Conservation (phyloP, 2,329 filamentous ascomycete species). For the Stylonectria norvegica region DNA sequence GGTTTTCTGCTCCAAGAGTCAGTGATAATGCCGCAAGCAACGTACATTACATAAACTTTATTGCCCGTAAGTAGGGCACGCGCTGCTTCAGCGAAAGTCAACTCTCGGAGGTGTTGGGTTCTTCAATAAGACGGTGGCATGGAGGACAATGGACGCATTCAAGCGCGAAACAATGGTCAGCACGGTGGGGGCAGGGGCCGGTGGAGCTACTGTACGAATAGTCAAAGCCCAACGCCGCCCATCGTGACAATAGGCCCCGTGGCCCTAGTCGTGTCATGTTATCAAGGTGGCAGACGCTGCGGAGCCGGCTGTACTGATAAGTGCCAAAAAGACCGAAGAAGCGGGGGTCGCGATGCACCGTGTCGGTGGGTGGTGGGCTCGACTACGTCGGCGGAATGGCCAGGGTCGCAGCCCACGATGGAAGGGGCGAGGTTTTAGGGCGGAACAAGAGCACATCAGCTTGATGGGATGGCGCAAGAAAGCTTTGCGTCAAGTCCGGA, state of each 20-base stretch:
- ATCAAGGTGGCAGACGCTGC: conserved; percentile 13
- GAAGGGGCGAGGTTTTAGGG: conserved; percentile 22
- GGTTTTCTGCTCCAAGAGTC: no score
- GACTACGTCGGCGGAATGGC: conserved; percentile 28
- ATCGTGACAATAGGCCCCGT: conserved; percentile 12
- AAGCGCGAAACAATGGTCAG: conserved; percentile 22
- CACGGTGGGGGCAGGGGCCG: conserved; percentile 14
- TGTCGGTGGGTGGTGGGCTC: conserved; percentile 18
- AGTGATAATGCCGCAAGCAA: no score
- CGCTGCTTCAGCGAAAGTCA: no score
- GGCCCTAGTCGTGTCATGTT: conserved; percentile 18
- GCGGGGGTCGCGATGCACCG: conserved; percentile 19
- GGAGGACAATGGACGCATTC: conserved; percentile 13
- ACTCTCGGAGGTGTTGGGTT: conserved; percentile 16
- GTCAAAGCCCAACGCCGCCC: neutral
- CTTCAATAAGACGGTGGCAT: conserved; percentile 17
- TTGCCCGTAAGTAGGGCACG: neutral
- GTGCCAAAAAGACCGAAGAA: conserved; percentile 16
- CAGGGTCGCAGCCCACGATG: conserved; percentile 26
- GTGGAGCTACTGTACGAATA: conserved; percentile 9
- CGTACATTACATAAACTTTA: no score
- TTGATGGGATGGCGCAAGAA: conserved; percentile 24
- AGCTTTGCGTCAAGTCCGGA: conserved; percentile 17
- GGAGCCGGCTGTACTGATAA: conserved; percentile 19
- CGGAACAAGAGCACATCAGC: conserved; percentile 23